Percentiles rank a stretch among this genome's conserved stretches.
Evolutionary conservation across 371 early-diverging fungal species (phyloP).

Genomic region (Lichtheimia corymbifera): DNA sequence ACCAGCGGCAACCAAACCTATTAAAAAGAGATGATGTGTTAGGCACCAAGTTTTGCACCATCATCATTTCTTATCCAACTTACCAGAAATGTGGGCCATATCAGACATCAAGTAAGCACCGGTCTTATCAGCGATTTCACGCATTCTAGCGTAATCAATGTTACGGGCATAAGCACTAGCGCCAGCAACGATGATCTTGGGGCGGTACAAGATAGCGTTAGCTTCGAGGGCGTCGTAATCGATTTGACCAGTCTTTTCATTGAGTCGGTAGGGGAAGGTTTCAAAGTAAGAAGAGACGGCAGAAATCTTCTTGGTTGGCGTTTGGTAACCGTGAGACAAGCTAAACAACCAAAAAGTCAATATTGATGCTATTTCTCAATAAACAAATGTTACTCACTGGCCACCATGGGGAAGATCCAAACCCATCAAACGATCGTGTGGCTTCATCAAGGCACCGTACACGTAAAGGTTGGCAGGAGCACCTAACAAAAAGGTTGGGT

Average conservation of each 20-base stretch:
- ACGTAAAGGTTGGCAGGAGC: constrained; percentile 98
- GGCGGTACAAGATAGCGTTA: constrained; percentile 88
- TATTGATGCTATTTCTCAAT: not conserved
- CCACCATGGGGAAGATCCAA: constrained; percentile 99
- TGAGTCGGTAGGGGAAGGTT: constrained; percentile 95
- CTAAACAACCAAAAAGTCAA: constrained; percentile 30
- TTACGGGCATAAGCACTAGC: constrained; percentile 96
- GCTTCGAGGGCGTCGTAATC: constrained; percentile 93
- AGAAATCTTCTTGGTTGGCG: constrained; percentile 97
- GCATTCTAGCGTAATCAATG: constrained; percentile 95
- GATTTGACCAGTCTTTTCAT: constrained; percentile 90
- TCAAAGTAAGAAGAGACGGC: constrained; percentile 97
- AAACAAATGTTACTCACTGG: constrained; percentile 71
- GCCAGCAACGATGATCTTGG: constrained; percentile 98
- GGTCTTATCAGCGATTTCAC: constrained; percentile 80
- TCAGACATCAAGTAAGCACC: constrained; percentile 97
- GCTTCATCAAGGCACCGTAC: constrained; percentile 94
- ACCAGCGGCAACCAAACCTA: constrained; percentile 86
- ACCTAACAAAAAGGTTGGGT: constrained; percentile 41
- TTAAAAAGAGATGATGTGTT: not conserved
- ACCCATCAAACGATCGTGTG: constrained; percentile 99
- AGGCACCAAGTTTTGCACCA: not conserved
- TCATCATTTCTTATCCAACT: constrained; percentile 22
- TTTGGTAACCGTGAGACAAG: constrained; percentile 99
- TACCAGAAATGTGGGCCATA: constrained; percentile 97